Evolutionary conservation across 1,139 yeast genomes (phyloP), one percentile per base, ranked within the genome.

Genomic region (Blastobotrys aristatus): DNA sequence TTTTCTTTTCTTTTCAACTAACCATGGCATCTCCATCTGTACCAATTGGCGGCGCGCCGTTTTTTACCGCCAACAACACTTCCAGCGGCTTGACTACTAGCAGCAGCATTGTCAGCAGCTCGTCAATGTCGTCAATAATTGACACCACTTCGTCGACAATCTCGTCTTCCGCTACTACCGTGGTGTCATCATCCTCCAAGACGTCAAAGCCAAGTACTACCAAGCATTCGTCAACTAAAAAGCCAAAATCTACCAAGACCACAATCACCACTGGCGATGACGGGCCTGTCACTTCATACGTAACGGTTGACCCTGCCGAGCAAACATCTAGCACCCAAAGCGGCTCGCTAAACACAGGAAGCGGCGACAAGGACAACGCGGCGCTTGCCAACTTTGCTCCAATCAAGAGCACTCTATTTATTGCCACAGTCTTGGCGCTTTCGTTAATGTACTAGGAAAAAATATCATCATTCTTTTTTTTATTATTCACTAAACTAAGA

Each of bases 211-310:
- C 39, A 34, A 14, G 20, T 7, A 7, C 20, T 17, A 18, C 39
- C 30, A 21, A 26, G 11, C 11, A 4, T 14, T n/a, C 16, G 2
- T 6, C 20, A 8, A 6, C n/a, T 2, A 17, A 16, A n/a, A 8
- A 26, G 17, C 11, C 40, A 22, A 6, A 37, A 22, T 24, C 16
- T 4, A 10, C 32, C 10, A 20, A 6, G 4, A 29, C 42, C 33
- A 26, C 32, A 4, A 5, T n/a, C 11, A 27, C 10, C 14, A 30
- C 22, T 7, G 22, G 31, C 33, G 18, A 20, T 4, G 21, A 18
- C n/a, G 44, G 44, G 7, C 44, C 44, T 14, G 10, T 40, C 21
- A 40, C 44, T 40, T 32, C 37, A 40, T 20, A 24, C 11, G 30
- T 40, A 8, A 31, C 37, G 6, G 30, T 32, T 11, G 44, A 31